phyloP scores from a whole-genome alignment of 2,329 filamentous ascomycete genomes.

The Fusarium kyushuense region DNA sequence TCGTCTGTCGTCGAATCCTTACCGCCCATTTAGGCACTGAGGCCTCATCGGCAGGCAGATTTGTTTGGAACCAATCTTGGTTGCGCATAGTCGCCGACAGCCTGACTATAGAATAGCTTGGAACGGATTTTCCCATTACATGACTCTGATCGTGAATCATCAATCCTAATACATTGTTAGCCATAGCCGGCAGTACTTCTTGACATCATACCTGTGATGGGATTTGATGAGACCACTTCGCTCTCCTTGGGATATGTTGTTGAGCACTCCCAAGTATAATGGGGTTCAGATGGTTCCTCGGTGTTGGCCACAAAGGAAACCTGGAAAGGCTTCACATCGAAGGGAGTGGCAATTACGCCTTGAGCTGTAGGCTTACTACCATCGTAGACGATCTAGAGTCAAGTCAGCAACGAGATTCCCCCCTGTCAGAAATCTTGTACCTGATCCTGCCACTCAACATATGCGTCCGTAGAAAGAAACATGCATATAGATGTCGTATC shows the following conservation, averaged over 20 bases:
- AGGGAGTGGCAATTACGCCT: conserved; percentile 67
- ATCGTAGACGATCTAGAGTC: conserved; percentile 58
- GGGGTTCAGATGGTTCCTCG: conserved; percentile 46
- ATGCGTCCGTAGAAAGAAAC: conserved; percentile 64
- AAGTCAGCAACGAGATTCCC: conserved; percentile 13
- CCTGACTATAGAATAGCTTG: conserved; percentile 65
- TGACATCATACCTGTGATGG: conserved; percentile 32
- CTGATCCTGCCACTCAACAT: conserved; percentile 67
- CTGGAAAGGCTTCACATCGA: conserved; percentile 63
- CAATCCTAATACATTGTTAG: conserved; percentile 55
- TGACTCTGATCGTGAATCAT: conserved; percentile 56
- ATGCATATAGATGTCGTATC: conserved; percentile 64
- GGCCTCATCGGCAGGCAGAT: conserved; percentile 50
- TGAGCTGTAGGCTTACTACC: conserved; percentile 57
- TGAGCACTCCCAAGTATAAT: conserved; percentile 59
- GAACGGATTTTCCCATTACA: conserved; percentile 48
- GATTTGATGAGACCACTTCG: conserved; percentile 51
- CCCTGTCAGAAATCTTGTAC: conserved; percentile 49
- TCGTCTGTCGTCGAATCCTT: conserved; percentile 59
- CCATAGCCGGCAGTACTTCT: background rate
- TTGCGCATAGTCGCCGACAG: conserved; percentile 65
- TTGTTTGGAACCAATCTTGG: conserved; percentile 66
- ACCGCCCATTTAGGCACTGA: conserved; percentile 60
- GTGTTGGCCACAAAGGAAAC: conserved; percentile 55
- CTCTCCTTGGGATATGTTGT: conserved; percentile 58